Evolutionary conservation across 2,329 filamentous ascomycete species (phyloP).

Genomic region (Fusarium ramigenum): DNA sequence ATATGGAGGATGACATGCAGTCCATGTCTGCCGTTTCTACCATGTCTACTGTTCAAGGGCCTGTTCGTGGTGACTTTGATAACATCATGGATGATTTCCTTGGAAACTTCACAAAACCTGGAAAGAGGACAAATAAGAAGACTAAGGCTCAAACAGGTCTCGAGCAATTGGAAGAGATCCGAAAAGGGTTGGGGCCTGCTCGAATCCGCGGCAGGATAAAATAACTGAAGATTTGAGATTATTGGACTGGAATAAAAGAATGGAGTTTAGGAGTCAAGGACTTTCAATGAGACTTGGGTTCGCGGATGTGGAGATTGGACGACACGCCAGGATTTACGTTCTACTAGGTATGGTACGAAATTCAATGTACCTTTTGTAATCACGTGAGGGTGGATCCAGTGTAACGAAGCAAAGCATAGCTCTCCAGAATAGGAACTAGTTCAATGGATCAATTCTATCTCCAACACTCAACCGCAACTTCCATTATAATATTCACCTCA

Average conservation of each 20-base stretch:
- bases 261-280: constrained; percentile 24
- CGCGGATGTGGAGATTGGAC: background rate
- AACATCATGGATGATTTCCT: constrained; percentile 94
- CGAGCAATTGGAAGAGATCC: constrained; percentile 90
- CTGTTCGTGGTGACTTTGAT: constrained; percentile 82
- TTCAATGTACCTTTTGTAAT: constrained; percentile 6
- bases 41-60: constrained; percentile 73
- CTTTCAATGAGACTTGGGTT: constrained; percentile 12
- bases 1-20: constrained; percentile 59
- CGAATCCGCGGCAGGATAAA: constrained; percentile 57
- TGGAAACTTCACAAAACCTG: constrained; percentile 74
- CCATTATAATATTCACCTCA: constrained; percentile 5
- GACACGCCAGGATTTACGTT: background rate
- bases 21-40: constrained; percentile 70
- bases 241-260: constrained; percentile 2
- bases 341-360: background rate
- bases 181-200: constrained; percentile 81
- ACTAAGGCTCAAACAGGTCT: constrained; percentile 83
- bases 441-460: constrained; percentile 30
- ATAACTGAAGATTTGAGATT: constrained; percentile 11
- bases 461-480: constrained; percentile 21
- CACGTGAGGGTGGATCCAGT: constrained; percentile 35
- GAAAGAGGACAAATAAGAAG: constrained; percentile 81
- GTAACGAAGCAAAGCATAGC: constrained; percentile 25
- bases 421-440: constrained; percentile 37